Evolutionary conservation across 176 grass and related monocot genomes (phyloP), one percentile per base, ranked within the genome.

Genomic region (Puya raimondii): DNA sequence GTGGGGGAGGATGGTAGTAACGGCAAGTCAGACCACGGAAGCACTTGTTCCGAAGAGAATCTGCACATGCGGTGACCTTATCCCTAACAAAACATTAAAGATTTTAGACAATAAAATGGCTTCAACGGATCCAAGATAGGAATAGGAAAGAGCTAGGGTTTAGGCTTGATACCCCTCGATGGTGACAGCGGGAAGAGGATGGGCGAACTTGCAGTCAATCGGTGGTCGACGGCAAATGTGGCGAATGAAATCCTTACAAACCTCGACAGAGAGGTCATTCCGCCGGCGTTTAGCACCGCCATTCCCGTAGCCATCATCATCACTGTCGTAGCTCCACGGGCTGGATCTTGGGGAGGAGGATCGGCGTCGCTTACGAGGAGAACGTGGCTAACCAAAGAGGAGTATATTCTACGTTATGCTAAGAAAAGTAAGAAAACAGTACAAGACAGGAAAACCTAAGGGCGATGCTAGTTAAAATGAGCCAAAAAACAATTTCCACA

Each of bases 21-120:
- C 89, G 81, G 79, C 89, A 91, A 67, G 85, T 80, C 53, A 71
- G 75, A 22, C 82, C 85, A 12, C 76, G 82, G 77, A 73, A 82
- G 72, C 89, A 92, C 8, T 71, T 73, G 50, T 83, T 88, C 79
- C 82, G 69, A 66, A 88, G 76, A 15, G 79, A 92, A 80, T 87
- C 89, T 48, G 76, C 78, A 76, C 89, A 92, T 14, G 86, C 85
- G 17, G 70, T 92, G 61, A 92, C 89, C 85, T 88, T 92, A 16
- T 92, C 85, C 81, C 85, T 88, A 77, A 49, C 29, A 47, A 72
- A 75, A 72, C 42, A 23, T 33, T 17, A 2, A 22, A 70, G 12
- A 56, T 51, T 4, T 51, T 4, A 53, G 18, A 77, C 27, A 11
- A 74, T n/a, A 64, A 27, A 27, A 76, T 13, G 23, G 47, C 64